phyloP scores from a whole-genome alignment of 306 rosid genomes.

The Ormosia semicastrata region DNA sequence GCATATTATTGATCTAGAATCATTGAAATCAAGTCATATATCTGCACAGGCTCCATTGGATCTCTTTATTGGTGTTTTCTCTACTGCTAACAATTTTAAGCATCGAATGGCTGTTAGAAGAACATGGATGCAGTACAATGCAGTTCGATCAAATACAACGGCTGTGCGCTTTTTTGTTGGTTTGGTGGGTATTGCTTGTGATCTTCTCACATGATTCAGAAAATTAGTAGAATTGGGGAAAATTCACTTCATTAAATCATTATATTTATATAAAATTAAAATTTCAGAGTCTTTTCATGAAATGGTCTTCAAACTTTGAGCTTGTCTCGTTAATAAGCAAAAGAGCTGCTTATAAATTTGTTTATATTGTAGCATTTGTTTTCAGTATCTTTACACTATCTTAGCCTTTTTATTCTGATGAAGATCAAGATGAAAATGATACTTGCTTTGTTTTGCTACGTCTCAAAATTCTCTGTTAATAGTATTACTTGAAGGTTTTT shows the following conservation, averaged over 20 bases:
- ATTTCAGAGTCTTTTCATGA: not conserved
- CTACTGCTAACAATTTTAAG: conserved; percentile 96
- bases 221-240: conserved; percentile 1
- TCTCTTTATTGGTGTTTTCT: conserved; percentile 92
- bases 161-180: conserved; percentile 98
- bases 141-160: conserved; percentile 60
- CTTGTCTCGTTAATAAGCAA: not conserved
- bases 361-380: conserved; percentile 10
- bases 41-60: conserved; percentile 51
- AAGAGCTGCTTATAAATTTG: not conserved
- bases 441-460: not conserved
- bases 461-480: conserved; percentile 2
- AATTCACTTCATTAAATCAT: not conserved
- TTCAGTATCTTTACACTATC: not conserved
- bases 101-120: conserved; percentile 97
- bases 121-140: conserved; percentile 99
- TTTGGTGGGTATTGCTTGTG: conserved; percentile 65
- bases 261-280: not conserved
- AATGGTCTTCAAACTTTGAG: not conserved
- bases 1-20: conserved; percentile 73
- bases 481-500: conserved; percentile 2
- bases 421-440: conserved; percentile 2
- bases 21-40: conserved; percentile 64
- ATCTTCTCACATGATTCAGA: conserved; percentile 3
- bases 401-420: conserved; percentile 10